A percentile compares a stretch with the other conserved stretches of the same genome.
Evolutionary conservation across 2,329 filamentous ascomycete species (phyloP).

Genomic region (Alternaria sp.): DNA sequence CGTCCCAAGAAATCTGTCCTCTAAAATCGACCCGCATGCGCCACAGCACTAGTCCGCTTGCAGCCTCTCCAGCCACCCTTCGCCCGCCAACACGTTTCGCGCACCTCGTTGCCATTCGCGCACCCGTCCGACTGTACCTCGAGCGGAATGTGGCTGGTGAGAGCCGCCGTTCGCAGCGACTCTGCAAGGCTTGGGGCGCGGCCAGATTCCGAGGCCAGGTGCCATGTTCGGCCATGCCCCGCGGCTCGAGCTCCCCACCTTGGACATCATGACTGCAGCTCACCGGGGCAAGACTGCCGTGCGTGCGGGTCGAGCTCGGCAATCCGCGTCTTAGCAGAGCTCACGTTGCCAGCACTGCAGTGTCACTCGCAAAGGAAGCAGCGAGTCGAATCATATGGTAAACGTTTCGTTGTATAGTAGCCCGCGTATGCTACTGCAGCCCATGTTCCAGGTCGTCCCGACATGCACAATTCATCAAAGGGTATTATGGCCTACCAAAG

Average conservation of each 20-base stretch:
- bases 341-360: not conserved
- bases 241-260: conserved; percentile 1
- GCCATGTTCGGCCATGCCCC: conserved; percentile 4
- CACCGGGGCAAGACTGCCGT: conserved; percentile 3
- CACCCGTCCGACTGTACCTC: not conserved
- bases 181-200: not conserved
- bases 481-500: conserved; percentile 16
- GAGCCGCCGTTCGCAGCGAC: not conserved
- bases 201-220: conserved; percentile 1
- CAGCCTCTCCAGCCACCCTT: conserved; percentile 8
- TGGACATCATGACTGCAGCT: conserved; percentile 9
- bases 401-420: conserved; percentile 1
- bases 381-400: not conserved
- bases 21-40: conserved; percentile 13
- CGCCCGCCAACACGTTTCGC: conserved; percentile 6
- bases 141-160: not conserved
- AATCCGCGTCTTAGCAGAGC: not conserved
- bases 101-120: not conserved
- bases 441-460: conserved; percentile 2
- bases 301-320: not conserved
- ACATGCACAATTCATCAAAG: conserved; percentile 15
- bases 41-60: conserved; percentile 13
- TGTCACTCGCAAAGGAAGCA: not conserved
- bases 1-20: conserved; percentile 19
- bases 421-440: conserved; percentile 4